A percentile compares a stretch with the other conserved stretches of the same genome.
phyloP scores from a whole-genome alignment of 768 basidiomycete species.

The Hypholoma fasciculare region DNA sequence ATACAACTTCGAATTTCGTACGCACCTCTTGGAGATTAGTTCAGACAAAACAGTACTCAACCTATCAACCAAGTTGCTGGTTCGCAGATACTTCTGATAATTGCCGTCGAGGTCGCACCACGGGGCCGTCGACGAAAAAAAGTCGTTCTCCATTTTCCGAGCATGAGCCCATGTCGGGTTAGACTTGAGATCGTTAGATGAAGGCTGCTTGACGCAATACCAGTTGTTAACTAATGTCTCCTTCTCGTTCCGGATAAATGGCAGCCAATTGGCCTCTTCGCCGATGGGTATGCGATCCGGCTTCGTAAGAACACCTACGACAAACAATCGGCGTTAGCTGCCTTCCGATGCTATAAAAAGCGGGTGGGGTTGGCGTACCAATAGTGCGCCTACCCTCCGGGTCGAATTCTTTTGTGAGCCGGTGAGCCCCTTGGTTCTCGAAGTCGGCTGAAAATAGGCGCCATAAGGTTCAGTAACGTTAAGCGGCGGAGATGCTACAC shows the following conservation, averaged over 20 bases:
- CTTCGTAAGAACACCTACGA: conserved; percentile 69
- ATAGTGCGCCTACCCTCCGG: conserved; percentile 68
- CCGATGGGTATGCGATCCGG: conserved; percentile 37
- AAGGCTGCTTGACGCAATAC: conserved; percentile 59
- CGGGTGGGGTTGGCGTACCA: conserved; percentile 39
- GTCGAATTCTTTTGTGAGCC: conserved; percentile 61
- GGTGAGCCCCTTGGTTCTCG: conserved; percentile 75
- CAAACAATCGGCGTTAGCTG: not conserved
- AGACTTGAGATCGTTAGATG: conserved; percentile 46
- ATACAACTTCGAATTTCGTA: too few relatives aligned
- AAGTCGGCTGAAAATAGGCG: conserved; percentile 57
- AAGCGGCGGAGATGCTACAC: too few relatives aligned
- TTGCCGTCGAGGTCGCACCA: conserved; percentile 55
- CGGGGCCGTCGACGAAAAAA: conserved; percentile 49
- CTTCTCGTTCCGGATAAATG: conserved; percentile 54
- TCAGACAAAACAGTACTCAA: conserved; percentile 64
- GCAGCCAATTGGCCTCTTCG: conserved; percentile 57
- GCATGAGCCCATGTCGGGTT: conserved; percentile 64
- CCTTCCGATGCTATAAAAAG: too few relatives aligned
- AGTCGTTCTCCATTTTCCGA: conserved; percentile 53
- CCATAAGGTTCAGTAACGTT: not conserved
- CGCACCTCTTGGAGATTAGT: conserved; percentile 60
- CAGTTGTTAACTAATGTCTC: conserved; percentile 55
- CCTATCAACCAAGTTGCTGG: conserved; percentile 52
- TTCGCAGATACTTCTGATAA: conserved; percentile 56